Conservation (phyloP, 2,329 filamentous ascomycete species). For the Trichoderma citrinoviride region DNA sequence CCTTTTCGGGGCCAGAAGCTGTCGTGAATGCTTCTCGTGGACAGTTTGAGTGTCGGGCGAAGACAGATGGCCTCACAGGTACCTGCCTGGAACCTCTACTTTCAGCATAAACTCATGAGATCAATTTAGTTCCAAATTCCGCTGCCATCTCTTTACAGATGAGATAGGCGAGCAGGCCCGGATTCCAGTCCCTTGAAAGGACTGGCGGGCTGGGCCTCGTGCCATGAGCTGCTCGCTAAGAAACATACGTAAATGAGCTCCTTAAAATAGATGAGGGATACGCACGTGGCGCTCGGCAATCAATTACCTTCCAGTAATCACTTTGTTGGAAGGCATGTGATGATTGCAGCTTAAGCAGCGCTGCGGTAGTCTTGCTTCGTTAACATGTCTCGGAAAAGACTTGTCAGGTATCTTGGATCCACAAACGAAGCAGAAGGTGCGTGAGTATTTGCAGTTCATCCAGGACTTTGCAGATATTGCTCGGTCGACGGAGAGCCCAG, state of each 20-base stretch:
- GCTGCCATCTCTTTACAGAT: background rate
- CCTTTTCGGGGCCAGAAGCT: background rate
- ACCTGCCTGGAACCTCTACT: background rate
- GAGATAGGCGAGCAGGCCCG: constrained; percentile 16
- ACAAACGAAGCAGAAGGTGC: too few species aligned
- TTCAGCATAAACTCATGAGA: background rate
- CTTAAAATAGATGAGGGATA: constrained; percentile 2
- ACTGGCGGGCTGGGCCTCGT: background rate
- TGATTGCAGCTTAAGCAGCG: too few species aligned
- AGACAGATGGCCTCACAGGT: background rate
- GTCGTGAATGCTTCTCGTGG: too few species aligned
- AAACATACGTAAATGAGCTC: constrained; percentile 1
- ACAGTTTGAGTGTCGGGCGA: too few species aligned
- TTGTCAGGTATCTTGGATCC: too few species aligned
- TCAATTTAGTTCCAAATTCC: background rate
- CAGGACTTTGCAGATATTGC: too few species aligned
- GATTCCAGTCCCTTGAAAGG: background rate
- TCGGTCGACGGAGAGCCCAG: background rate
- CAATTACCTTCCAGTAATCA: background rate
- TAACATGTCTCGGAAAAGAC: too few species aligned
- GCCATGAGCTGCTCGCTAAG: background rate
- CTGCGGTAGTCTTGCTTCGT: too few species aligned
- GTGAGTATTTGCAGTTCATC: too few species aligned
- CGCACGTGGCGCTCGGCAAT: constrained; percentile 10
- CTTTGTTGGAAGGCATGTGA: background rate